Percentiles rank a stretch among this genome's conserved stretches.
These are phyloP conservation scores for Aspergillus saccharolyticus DNA, from an alignment of 495 filamentous ascomycete species.

Conservation along the genomic window DNA sequence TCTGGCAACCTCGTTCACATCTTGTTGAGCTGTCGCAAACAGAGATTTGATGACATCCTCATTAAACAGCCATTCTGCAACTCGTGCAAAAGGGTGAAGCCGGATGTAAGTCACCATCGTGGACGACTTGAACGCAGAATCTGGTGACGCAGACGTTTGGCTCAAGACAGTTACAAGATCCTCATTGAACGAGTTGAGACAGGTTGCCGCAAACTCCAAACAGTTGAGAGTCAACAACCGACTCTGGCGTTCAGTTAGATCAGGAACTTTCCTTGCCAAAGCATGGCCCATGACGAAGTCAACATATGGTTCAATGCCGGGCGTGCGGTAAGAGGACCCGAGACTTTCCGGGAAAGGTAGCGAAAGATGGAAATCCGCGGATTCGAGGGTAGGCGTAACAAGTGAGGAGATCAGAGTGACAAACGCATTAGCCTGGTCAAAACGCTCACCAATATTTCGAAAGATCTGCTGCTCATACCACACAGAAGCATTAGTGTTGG, in stretches of 20 bases:
- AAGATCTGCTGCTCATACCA: conserved; percentile 51
- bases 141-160: conserved; percentile 64
- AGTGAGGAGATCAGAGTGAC: conserved; percentile 66
- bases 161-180: conserved; percentile 79
- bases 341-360: conserved; percentile 84
- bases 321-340: conserved; percentile 70
- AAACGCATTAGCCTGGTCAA: conserved; percentile 80
- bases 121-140: conserved; percentile 63
- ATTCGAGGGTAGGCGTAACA: conserved; percentile 53
- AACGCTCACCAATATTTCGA: conserved; percentile 58
- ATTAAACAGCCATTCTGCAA: conserved; percentile 97
- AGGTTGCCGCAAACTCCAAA: conserved; percentile 69
- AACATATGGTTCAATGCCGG: conserved; percentile 86
- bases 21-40: conserved; percentile 69
- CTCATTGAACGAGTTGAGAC: conserved; percentile 84
- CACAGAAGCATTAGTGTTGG: conserved; percentile 34
- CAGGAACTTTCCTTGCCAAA: conserved; percentile 56
- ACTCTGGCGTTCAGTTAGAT: conserved; percentile 55
- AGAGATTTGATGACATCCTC: conserved; percentile 77
- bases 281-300: conserved; percentile 80
- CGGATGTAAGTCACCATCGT: conserved; percentile 71
- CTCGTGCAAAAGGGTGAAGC: conserved; percentile 84
- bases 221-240: conserved; percentile 69
- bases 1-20: conserved; percentile 59
- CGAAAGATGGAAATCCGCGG: conserved; percentile 48